Percentiles rank a stretch among this genome's conserved stretches.
Evolutionary conservation across 345 rosid genomes (phyloP).

Genomic region (Bruguiera parviflora): DNA sequence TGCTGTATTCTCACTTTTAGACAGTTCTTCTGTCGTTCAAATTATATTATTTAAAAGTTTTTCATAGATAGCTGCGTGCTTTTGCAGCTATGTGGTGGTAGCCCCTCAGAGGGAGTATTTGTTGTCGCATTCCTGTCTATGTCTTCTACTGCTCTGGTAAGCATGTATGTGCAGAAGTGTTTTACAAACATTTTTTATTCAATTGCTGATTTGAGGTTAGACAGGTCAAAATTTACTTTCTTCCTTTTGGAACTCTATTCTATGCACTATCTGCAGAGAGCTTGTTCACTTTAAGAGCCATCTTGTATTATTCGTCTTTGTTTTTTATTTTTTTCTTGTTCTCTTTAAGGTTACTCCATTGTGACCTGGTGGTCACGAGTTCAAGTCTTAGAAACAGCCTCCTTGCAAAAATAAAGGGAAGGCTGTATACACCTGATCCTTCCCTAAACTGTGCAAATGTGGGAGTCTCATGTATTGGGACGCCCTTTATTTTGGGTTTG

Average conservation of each 20-base stretch:
- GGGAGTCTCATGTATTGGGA: no score
- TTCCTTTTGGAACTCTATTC: background rate
- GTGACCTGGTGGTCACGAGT: no score
- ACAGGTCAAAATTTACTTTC: background rate
- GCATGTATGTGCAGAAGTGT: background rate
- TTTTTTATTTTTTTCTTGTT: background rate
- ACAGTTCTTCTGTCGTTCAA: background rate
- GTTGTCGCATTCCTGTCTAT: slow-evolving; percentile 84
- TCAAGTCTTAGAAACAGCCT: no score
- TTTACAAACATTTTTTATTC: background rate
- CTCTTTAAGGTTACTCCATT: background rate
- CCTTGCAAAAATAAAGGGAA: no score
- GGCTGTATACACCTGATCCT: no score
- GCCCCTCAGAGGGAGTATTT: slow-evolving; percentile 82
- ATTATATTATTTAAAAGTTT: background rate
- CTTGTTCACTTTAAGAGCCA: background rate
- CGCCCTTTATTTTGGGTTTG: no score
- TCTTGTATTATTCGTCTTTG: background rate
- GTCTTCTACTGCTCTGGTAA: slow-evolving; percentile 98
- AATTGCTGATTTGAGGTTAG: background rate
- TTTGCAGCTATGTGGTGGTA: slow-evolving; percentile 86
- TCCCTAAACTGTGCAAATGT: no score
- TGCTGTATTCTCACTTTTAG: background rate
- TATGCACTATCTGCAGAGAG: background rate
- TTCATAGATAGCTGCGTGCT: slow-evolving; percentile 13